phyloP scores from a whole-genome alignment of 176 grass and related monocot genomes.

The Paspalum notatum region DNA sequence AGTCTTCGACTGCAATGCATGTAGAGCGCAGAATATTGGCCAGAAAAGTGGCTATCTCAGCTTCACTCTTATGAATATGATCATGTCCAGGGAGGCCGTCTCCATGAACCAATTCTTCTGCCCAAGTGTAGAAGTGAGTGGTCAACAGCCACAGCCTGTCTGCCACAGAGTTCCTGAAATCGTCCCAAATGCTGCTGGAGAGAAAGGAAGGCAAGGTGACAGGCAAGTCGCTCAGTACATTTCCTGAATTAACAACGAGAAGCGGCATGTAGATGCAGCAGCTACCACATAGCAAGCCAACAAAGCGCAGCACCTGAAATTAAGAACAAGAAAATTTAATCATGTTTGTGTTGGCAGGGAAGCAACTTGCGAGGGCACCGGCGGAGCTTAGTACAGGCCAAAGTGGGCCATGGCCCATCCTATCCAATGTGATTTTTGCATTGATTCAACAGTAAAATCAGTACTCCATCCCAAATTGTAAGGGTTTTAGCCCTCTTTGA shows the following conservation, averaged over 20 bases:
- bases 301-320: constrained; percentile 72
- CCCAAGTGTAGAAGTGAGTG: constrained; percentile 56
- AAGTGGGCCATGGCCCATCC: too few relatives aligned
- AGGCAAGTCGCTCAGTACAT: constrained; percentile 71
- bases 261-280: constrained; percentile 90
- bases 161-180: constrained; percentile 42
- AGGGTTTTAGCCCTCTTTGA: too few relatives aligned
- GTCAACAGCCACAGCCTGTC: constrained; percentile 82
- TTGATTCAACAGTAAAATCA: too few relatives aligned
- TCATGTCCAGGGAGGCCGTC: constrained; percentile 16
- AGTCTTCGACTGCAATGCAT: constrained; percentile 71
- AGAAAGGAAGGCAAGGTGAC: constrained; percentile 78
- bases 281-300: constrained; percentile 73
- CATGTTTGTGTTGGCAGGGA: constrained; percentile 9
- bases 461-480: too few relatives aligned
- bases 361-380: not conserved
- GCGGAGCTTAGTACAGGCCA: too few relatives aligned
- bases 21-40: constrained; percentile 54
- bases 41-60: constrained; percentile 54
- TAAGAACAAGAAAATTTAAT: constrained; percentile 22
- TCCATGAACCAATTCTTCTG: constrained; percentile 35
- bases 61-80: constrained; percentile 58
- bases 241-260: constrained; percentile 69
- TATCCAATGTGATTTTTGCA: too few relatives aligned
- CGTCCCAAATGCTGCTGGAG: constrained; percentile 60